Evolutionary conservation across 75 land plant genomes (phyloP).

Genomic region (Azolla pinnata): DNA sequence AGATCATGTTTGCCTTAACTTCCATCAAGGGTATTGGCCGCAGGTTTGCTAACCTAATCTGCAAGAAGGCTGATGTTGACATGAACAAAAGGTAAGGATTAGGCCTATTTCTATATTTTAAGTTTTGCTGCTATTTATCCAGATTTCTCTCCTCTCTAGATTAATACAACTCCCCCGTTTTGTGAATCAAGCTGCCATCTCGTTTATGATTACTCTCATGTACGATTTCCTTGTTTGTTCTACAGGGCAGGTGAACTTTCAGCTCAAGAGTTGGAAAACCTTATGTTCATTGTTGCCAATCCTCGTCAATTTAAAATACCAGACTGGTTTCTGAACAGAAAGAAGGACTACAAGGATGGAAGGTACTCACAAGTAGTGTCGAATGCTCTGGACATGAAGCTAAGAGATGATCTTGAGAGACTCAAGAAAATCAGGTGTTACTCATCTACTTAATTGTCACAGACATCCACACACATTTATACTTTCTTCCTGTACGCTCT

Average conservation of each 20-base stretch:
- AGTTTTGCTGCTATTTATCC: no score
- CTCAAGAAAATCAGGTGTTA: constrained; percentile 23
- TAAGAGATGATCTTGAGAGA: constrained; percentile 12
- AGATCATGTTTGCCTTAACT: constrained; percentile 74
- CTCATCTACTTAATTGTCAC: no score
- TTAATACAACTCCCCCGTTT: no score
- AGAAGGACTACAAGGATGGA: constrained; percentile 43
- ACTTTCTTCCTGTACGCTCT: no score
- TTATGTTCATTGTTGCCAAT: constrained; percentile 66
- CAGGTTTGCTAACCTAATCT: constrained; percentile 73
- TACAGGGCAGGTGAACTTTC: constrained; percentile 62
- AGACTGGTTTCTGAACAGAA: constrained; percentile 75
- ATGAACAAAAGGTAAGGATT: constrained; percentile 73
- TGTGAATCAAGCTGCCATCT: no score
- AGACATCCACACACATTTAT: no score
- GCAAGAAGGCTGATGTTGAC: constrained; percentile 89
- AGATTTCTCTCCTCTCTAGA: no score
- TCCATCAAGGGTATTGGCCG: constrained; percentile 55
- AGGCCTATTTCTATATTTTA: no score
- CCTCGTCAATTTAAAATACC: constrained; percentile 75
- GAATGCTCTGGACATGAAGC: constrained; percentile 39
- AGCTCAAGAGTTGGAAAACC: constrained; percentile 32
- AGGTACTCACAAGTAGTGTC: constrained; percentile 32
- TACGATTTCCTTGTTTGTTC: no score
- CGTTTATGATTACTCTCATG: no score